Conservation (phyloP, 345 rosid genomes). For the Brassica cretica region DNA sequence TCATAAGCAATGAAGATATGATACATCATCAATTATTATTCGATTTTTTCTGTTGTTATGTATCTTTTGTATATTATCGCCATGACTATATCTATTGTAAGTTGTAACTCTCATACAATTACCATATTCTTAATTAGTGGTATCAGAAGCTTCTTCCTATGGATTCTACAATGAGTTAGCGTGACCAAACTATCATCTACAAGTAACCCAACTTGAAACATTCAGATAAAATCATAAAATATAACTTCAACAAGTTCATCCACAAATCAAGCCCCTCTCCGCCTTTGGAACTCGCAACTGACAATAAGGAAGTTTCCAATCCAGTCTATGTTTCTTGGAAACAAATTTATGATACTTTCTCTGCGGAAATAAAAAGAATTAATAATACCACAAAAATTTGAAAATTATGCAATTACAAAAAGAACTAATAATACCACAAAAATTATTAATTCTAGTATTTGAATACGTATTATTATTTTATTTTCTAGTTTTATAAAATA, state of each 20-base stretch:
- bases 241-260: neutral
- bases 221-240: neutral
- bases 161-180: neutral
- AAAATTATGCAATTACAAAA: no score
- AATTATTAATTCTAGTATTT: no score
- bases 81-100: neutral
- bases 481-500: no score
- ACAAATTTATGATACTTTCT: no score
- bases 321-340: neutral
- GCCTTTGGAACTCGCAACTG: neutral
- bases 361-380: no score
- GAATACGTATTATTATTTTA: no score
- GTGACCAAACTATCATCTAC: neutral
- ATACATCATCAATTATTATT: neutral
- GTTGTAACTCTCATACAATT: neutral
- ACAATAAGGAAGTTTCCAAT: neutral
- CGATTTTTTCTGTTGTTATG: constrained; percentile 1
- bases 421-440: no score
- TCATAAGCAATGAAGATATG: neutral
- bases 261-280: neutral
- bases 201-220: neutral
- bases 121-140: neutral
- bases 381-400: no score
- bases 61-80: neutral
- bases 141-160: neutral